Percentiles rank a stretch among this genome's conserved stretches.
phyloP scores from a whole-genome alignment of 1,139 yeast genomes.

The Magnusiomyces tetraspermus region DNA sequence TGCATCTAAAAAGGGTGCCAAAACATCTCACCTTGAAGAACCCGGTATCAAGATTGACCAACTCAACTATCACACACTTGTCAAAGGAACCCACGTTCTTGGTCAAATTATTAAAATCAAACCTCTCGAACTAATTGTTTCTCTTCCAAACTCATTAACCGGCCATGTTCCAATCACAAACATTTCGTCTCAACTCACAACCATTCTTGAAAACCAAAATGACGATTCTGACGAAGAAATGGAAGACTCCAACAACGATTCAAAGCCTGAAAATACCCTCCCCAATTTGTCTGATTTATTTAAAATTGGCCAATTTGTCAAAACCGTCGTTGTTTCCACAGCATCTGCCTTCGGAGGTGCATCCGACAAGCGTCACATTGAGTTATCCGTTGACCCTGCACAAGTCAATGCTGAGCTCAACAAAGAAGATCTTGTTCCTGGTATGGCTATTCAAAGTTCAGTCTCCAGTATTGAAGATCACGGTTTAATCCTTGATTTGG shows the following conservation, averaged over 20 bases:
- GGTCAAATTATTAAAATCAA: constrained; percentile 64
- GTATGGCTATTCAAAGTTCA: constrained; percentile 63
- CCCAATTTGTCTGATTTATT: constrained; percentile 40
- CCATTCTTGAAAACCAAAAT: constrained; percentile 37
- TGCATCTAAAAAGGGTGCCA: constrained; percentile 15
- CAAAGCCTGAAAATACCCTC: constrained; percentile 12
- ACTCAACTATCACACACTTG: constrained; percentile 49
- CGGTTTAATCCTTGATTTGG: constrained; percentile 71
- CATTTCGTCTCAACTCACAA: constrained; percentile 55
- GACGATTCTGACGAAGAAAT: constrained; percentile 39
- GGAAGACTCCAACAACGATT: constrained; percentile 33
- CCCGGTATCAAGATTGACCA: constrained; percentile 43
- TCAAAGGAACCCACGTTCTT: constrained; percentile 62
- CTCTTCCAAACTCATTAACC: constrained; percentile 73
- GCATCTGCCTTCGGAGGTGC: constrained; percentile 27
- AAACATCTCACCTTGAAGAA: constrained; percentile 20
- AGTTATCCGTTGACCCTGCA: constrained; percentile 67
- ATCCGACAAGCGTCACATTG: constrained; percentile 47
- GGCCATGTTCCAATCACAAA: constrained; percentile 76
- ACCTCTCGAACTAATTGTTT: constrained; percentile 53
- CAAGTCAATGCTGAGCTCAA: constrained; percentile 53
- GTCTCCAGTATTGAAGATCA: constrained; percentile 82
- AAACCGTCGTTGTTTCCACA: constrained; percentile 51
- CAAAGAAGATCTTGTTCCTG: constrained; percentile 59
- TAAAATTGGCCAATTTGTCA: constrained; percentile 72